These are phyloP conservation scores for Cercospora sp. DNA, from an alignment of 2,329 filamentous ascomycete genomes.

Conservation along the genomic window DNA sequence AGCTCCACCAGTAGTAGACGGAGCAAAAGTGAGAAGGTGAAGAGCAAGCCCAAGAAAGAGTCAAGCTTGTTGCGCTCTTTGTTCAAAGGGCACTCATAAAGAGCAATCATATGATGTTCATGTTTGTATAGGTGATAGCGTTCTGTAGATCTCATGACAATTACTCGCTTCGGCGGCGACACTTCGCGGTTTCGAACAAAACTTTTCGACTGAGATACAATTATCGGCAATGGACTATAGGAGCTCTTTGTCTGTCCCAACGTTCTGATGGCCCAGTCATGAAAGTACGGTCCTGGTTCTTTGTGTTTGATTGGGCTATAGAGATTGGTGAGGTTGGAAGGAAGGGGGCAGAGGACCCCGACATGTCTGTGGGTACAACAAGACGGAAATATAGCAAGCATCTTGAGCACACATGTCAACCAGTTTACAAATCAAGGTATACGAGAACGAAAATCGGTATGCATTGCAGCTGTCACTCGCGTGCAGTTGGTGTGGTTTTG, in stretches of 20 bases:
- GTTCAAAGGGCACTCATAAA: conserved; percentile 37
- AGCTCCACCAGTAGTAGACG: conserved; percentile 24
- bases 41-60: conserved; percentile 43
- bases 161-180: neutral
- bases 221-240: neutral
- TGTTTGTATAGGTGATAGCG: conserved; percentile 7
- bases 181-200: neutral
- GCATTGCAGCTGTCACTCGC: neutral
- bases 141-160: conserved; percentile 7
- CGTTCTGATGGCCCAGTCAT: neutral
- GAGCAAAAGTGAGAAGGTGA: conserved; percentile 30
- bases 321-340: neutral
- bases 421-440: neutral
- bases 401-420: neutral
- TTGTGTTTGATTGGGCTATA: neutral
- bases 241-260: neutral
- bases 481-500: neutral
- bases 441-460: neutral
- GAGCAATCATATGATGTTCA: neutral
- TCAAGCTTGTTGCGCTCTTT: conserved; percentile 46
- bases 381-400: neutral
- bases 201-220: neutral
- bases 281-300: neutral
- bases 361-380: neutral
- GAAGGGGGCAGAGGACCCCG: neutral